phyloP scores from a whole-genome alignment of 2,329 filamentous ascomycete species.

The Penicillium olsonii region DNA sequence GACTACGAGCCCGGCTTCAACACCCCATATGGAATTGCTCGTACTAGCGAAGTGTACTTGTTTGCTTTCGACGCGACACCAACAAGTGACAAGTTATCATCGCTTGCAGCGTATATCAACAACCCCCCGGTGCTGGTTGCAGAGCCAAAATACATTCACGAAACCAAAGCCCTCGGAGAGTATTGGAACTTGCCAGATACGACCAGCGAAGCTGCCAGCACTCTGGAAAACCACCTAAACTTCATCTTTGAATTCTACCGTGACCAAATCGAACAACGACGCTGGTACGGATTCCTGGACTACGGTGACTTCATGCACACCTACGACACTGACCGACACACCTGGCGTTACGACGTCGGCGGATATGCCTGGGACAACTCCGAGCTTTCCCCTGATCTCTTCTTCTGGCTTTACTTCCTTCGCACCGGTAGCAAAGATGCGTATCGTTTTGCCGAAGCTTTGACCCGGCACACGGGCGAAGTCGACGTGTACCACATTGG shows the following conservation, averaged over 20 bases:
- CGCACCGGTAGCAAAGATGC: constrained; percentile 60
- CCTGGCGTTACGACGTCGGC: constrained; percentile 64
- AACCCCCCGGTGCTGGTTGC: constrained; percentile 56
- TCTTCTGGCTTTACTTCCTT: constrained; percentile 65
- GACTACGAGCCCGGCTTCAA: constrained; percentile 60
- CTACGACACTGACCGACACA: constrained; percentile 60
- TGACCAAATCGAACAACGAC: constrained; percentile 56
- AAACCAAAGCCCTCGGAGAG: constrained; percentile 56
- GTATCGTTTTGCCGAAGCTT: constrained; percentile 60
- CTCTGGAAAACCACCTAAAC: constrained; percentile 56
- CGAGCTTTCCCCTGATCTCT: constrained; percentile 63
- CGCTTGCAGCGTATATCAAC: constrained; percentile 50
- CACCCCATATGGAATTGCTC: constrained; percentile 59
- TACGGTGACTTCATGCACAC: constrained; percentile 65
- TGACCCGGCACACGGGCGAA: constrained; percentile 61
- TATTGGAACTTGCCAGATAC: constrained; percentile 53
- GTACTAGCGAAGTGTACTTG: constrained; percentile 60
- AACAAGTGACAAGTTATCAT: constrained; percentile 47
- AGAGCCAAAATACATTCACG: constrained; percentile 51
- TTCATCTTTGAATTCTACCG: constrained; percentile 60
- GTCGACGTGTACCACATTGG: constrained; percentile 65
- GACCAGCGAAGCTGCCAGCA: constrained; percentile 26
- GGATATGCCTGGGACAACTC: constrained; percentile 68
- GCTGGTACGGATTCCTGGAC: constrained; percentile 66
- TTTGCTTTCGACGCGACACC: constrained; percentile 58